Evolutionary conservation across 768 basidiomycete genomes (phyloP), one percentile per base, ranked within the genome.

Genomic region (Mrakia blollopis): DNA sequence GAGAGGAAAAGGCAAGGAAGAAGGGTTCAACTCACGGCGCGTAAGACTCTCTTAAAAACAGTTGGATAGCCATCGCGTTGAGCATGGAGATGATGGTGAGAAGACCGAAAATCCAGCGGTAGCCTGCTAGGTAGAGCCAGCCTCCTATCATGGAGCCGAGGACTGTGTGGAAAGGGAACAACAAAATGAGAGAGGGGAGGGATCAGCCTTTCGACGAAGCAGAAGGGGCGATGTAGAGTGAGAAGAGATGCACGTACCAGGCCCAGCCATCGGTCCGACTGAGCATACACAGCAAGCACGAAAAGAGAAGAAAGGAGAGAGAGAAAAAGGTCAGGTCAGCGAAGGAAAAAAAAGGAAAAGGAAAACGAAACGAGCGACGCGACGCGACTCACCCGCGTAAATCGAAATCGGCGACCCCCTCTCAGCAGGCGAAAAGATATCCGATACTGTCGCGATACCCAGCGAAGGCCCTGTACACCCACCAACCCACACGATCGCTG

Each of bases 91-190:
- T 57, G 77, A 78, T 78, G 5, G 72, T n/a, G 10, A 78, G 60
- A 1, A 70, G 57, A 28, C 65, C 77, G 32, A 78, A 78, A 5
- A 65, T 78, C 77, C 77, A 78, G 11, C 77, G 71, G 39, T 68
- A 78, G 4, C 63, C 61, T 2, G 47, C 63, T 6, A 74, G 54
- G 11, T 72, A 65, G 18, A 78, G 72, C 65, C 71, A 78, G 4
- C 72, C 72, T 13, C 72, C 77, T 13, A 78, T 14, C 35, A 78
- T 68, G 18, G 52, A 68, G 3, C 77, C 77, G 3, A 63, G n/a
- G 3, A 74, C 73, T 65, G 63, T 1, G 16, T 16, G 14, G n/a
- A 3, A n/a, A n/a, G n/a, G n/a, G n/a, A n/a, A n/a, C n/a, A n/a
- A n/a, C n/a, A n/a, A n/a, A n/a, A 37, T 8, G 63, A 21, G 47